phyloP scores from a whole-genome alignment of 352 stramenopile species.

The Blastocystis sp. region DNA sequence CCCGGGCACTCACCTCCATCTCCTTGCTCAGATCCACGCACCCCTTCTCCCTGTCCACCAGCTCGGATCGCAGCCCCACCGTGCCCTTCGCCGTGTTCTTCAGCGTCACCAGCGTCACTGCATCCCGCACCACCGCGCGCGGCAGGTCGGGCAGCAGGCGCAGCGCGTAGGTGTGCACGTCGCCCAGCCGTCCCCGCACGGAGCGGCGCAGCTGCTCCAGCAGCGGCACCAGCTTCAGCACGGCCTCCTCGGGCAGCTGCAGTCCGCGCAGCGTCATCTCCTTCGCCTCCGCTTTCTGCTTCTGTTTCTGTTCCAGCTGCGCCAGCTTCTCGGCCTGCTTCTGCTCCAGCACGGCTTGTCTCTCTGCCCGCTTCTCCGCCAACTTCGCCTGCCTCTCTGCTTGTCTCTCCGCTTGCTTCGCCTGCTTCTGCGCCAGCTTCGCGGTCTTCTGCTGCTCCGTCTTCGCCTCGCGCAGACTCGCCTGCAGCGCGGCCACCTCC shows the following conservation, averaged over 20 bases:
- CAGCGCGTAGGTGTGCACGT: neutral
- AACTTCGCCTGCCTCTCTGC: neutral
- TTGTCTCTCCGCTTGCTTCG: neutral
- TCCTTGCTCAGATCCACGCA: slow-evolving; percentile 22
- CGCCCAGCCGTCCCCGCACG: neutral
- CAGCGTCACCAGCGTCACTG: neutral
- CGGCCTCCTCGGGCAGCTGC: neutral
- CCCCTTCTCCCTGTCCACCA: slow-evolving; percentile 9
- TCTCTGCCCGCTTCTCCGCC: neutral
- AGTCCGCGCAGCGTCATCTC: neutral
- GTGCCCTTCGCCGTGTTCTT: neutral
- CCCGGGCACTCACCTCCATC: neutral
- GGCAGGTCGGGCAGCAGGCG: neutral
- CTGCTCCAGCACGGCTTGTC: neutral
- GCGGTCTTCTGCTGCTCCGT: neutral
- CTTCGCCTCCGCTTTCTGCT: neutral
- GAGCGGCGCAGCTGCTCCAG: neutral
- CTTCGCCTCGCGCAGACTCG: neutral
- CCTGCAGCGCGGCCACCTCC: neutral
- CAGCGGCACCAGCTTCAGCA: slow-evolving; percentile 19
- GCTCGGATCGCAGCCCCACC: neutral
- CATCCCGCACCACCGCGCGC: neutral
- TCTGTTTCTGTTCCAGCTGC: neutral
- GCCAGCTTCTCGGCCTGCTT: neutral
- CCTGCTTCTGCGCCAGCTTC: neutral